phyloP scores from a whole-genome alignment of 768 basidiomycete species.

The Grammothele lineata region DNA sequence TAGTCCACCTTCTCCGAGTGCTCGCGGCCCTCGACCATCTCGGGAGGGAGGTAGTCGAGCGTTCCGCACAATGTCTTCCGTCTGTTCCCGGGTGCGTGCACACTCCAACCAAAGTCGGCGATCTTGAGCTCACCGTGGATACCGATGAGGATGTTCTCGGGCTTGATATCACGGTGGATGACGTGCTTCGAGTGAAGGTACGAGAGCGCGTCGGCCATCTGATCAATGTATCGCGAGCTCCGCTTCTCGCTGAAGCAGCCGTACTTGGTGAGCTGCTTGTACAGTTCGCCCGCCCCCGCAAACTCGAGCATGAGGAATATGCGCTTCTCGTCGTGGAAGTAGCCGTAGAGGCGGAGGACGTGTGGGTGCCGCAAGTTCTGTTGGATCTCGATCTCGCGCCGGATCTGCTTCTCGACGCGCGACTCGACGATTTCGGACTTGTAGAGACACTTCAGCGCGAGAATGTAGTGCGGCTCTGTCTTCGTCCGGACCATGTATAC shows the following conservation, averaged over 20 bases:
- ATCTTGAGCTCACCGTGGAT: constrained; percentile 98
- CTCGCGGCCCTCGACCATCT: constrained; percentile 93
- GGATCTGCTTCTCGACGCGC: constrained; percentile 93
- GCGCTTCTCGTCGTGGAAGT: constrained; percentile 96
- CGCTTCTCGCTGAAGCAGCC: constrained; percentile 87
- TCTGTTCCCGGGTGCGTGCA: constrained; percentile 90
- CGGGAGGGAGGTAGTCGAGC: constrained; percentile 93
- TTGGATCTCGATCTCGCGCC: constrained; percentile 98
- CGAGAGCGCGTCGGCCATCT: constrained; percentile 93
- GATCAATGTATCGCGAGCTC: constrained; percentile 87
- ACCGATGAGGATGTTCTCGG: constrained; percentile 92
- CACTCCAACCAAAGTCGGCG: constrained; percentile 98
- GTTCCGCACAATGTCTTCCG: constrained; percentile 93
- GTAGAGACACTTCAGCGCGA: constrained; percentile 95
- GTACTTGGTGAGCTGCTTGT: constrained; percentile 87
- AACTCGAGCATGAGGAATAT: constrained; percentile 99
- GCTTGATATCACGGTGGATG: constrained; percentile 98
- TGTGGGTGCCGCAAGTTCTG: constrained; percentile 94
- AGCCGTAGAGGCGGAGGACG: constrained; percentile 90
- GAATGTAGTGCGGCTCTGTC: constrained; percentile 80
- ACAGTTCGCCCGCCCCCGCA: constrained; percentile 94
- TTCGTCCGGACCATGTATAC: constrained; percentile 99
- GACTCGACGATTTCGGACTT: constrained; percentile 92
- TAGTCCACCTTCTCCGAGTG: constrained; percentile 91
- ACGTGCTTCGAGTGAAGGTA: constrained; percentile 96